Conservation (phyloP, 2,329 filamentous ascomycete genomes). For the Bipolaris sorokiniana region DNA sequence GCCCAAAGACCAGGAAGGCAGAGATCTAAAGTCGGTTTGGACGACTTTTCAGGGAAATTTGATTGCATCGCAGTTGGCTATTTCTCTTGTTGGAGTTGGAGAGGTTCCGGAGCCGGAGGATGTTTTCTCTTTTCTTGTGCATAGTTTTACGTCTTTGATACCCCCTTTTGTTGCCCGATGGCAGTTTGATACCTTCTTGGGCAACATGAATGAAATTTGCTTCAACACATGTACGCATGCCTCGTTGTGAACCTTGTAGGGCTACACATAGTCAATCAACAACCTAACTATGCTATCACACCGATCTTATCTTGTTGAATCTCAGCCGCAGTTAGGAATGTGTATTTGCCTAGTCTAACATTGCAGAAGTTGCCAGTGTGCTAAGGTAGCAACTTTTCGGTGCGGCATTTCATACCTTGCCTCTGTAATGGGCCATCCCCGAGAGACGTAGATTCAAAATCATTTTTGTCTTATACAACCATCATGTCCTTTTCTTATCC, state of each 20-base stretch:
- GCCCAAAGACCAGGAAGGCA: constrained; percentile 3
- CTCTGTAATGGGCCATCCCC: neutral
- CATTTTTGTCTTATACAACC: neutral
- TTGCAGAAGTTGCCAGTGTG: neutral
- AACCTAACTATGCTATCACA: neutral
- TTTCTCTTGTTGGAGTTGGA: neutral
- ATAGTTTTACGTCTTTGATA: constrained; percentile 11
- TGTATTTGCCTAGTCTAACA: neutral
- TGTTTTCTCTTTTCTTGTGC: neutral
- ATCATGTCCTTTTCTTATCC: neutral
- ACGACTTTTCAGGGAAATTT: neutral
- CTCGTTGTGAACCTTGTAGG: neutral
- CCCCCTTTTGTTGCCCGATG: neutral
- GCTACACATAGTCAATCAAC: too few relatives aligned
- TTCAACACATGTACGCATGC: neutral
- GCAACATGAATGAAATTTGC: neutral
- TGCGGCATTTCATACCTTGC: too few relatives aligned
- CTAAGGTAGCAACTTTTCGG: neutral
- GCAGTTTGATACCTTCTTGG: neutral
- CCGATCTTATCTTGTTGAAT: neutral
- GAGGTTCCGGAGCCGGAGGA: neutral
- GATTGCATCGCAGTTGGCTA: neutral
- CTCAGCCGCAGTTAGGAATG: neutral
- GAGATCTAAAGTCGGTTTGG: neutral
- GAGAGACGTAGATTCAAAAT: neutral